phyloP scores from a whole-genome alignment of 768 basidiomycete genomes.

The Daedaleopsis sinensis region DNA sequence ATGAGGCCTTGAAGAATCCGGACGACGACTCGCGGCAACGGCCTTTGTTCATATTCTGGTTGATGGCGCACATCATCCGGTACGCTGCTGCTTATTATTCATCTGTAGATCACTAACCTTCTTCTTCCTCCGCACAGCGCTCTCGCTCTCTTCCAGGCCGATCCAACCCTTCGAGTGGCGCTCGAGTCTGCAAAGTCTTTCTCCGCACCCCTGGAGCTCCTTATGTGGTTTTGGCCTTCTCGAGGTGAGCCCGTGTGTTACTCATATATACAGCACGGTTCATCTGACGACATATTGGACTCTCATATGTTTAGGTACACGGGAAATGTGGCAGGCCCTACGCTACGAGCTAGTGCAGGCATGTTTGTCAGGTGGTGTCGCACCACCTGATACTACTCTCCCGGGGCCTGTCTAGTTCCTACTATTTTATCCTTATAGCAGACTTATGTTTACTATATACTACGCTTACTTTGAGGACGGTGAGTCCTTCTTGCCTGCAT shows the following conservation, averaged over 20 bases:
- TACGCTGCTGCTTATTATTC: conserved; percentile 23
- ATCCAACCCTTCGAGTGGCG: conserved; percentile 57
- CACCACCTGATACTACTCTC: too few species aligned
- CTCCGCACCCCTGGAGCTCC: conserved; percentile 58
- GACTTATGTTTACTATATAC: too few species aligned
- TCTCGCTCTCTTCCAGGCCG: conserved; percentile 60
- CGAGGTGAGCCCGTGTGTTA: conserved; percentile 39
- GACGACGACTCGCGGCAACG: conserved; percentile 61
- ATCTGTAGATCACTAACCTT: background rate
- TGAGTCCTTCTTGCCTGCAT: too few species aligned
- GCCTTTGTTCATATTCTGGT: conserved; percentile 70
- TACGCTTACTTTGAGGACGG: too few species aligned
- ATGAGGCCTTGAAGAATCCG: conserved; percentile 48
- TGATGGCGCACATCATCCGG: conserved; percentile 70
- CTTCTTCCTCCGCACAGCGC: conserved; percentile 38
- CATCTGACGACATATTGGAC: too few species aligned
- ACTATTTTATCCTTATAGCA: too few species aligned
- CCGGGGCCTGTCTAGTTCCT: too few species aligned
- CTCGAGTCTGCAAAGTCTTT: conserved; percentile 63
- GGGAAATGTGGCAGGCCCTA: too few species aligned
- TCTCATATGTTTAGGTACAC: too few species aligned
- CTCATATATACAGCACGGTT: too few species aligned
- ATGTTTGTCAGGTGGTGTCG: too few species aligned
- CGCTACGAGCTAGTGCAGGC: too few species aligned
- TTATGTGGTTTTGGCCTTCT: conserved; percentile 67